Base-by-base conservation (phyloP, 2,329 filamentous ascomycete species). In the Phyllosticta paracitricarpa region DNA sequence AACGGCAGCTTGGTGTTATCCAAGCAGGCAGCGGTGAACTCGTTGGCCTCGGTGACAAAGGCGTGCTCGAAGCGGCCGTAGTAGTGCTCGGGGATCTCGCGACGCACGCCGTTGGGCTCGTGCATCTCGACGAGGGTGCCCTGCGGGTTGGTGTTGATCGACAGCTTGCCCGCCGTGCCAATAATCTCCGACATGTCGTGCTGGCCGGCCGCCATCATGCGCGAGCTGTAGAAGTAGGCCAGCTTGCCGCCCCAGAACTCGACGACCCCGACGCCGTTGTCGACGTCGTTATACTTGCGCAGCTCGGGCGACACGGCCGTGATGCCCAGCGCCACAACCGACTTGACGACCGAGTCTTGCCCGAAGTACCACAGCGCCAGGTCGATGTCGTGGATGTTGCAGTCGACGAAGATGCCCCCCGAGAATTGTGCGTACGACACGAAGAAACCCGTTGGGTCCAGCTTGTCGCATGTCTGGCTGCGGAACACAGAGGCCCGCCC, bases 391-490 rank as follows among this genome's bases (percentile, higher is more conserved):
- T 89, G 86, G 68, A 89, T 84, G 58, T 82, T 84, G 74, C 83
- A 86, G 75, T 89, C 86, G 62, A 88, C 86, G 66, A 89, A 89
- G 69, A 88, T 87, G 24, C 85, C 85, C 35, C 86, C 86, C 1
- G 77, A 82, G 73, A 82, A 85, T 66, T 84, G 77, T 12, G 86
- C 84, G 72, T 88, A 89, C 24, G 80, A 77, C 60, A 89, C 84
- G 70, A 88, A 89, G 78, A 87, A 88, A 54, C 85, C 85, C 0
- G 78, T 79, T 0, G 84, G 82, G 63, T 87, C 84, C 61, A 83
- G 79, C 69, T 84, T 86, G 73, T 89, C 85, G 72, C 84, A 87
- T 0, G 85, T 88, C 71, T 88, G 85, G 54, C 79, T 83, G 65
- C 84, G 82, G 66, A 88, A 77, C 53, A 88, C 77, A 8, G 81